These are phyloP conservation scores for Colletotrichum coccodes DNA, from an alignment of 2,329 filamentous ascomycete species.

Conservation along the genomic window DNA sequence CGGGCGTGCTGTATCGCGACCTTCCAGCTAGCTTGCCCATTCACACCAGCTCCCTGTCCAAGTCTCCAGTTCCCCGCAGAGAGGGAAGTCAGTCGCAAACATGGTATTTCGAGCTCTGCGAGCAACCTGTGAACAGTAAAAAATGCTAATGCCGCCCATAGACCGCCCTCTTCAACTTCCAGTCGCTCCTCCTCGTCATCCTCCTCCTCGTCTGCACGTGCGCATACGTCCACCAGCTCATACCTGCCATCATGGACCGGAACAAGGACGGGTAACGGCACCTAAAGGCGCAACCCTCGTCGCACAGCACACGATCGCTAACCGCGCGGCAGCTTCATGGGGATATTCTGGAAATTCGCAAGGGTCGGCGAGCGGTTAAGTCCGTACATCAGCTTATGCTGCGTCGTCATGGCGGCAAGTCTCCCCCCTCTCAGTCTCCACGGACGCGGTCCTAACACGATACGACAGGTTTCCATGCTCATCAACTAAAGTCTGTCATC, in stretches of 20 bases:
- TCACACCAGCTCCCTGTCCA: slow-evolving; percentile 2
- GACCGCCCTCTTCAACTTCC: slow-evolving; percentile 99
- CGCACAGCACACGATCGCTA: slow-evolving; percentile 5
- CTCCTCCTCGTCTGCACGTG: slow-evolving; percentile 96
- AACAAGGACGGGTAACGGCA: slow-evolving; percentile 85
- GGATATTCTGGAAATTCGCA: slow-evolving; percentile 96
- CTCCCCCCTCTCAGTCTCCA: background rate
- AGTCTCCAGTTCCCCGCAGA: slow-evolving; percentile 11
- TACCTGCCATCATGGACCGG: slow-evolving; percentile 88
- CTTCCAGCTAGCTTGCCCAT: slow-evolving; percentile 10
- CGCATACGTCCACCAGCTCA: slow-evolving; percentile 90
- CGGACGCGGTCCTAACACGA: background rate
- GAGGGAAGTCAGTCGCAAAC: slow-evolving; percentile 27
- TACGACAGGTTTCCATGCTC: slow-evolving; percentile 16
- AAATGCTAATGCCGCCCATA: slow-evolving; percentile 47
- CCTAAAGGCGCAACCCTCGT: slow-evolving; percentile 4
- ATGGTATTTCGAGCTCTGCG: slow-evolving; percentile 37
- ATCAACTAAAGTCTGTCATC: slow-evolving; percentile 12
- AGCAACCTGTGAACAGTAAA: background rate
- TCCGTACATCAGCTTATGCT: slow-evolving; percentile 95
- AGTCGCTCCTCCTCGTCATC: slow-evolving; percentile 93
- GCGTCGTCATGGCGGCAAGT: slow-evolving; percentile 89
- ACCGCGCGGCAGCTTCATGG: slow-evolving; percentile 68
- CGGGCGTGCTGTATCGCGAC: slow-evolving; percentile 15
- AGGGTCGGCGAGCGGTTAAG: slow-evolving; percentile 92